Conservation (phyloP, 352 stramenopile species). For the Globisporangium carolinianum region DNA sequence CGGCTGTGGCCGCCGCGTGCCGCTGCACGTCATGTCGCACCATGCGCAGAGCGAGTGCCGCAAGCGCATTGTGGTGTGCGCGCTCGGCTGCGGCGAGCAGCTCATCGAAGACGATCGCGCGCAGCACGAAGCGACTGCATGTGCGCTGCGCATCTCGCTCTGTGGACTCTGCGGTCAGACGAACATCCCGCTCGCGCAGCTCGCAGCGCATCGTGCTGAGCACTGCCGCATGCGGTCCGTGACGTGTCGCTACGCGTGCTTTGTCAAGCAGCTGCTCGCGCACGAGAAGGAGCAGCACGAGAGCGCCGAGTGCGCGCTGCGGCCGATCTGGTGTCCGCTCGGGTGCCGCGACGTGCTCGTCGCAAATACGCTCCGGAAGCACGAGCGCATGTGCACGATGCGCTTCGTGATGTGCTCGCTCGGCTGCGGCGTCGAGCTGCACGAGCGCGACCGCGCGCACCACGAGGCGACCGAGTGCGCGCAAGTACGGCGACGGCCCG, state of each 20-base stretch:
- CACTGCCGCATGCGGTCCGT: slow-evolving; percentile 60
- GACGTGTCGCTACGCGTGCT: slow-evolving; percentile 40
- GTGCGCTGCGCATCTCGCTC: slow-evolving; percentile 31
- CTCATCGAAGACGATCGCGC: slow-evolving; percentile 31
- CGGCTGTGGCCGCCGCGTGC: slow-evolving; percentile 43
- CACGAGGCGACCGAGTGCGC: slow-evolving; percentile 28
- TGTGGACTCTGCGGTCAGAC: slow-evolving; percentile 50
- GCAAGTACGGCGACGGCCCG: background rate
- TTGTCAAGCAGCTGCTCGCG: slow-evolving; percentile 37
- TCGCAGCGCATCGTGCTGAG: slow-evolving; percentile 34
- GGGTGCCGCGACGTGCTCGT: slow-evolving; percentile 47
- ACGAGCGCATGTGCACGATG: slow-evolving; percentile 56
- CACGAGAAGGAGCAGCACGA: slow-evolving; percentile 57
- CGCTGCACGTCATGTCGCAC: slow-evolving; percentile 29
- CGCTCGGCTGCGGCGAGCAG: slow-evolving; percentile 18
- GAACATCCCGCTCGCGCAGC: slow-evolving; percentile 21
- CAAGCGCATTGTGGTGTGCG: slow-evolving; percentile 32
- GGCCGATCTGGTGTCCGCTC: slow-evolving; percentile 59
- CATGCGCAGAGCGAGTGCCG: slow-evolving; percentile 36
- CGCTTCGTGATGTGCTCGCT: slow-evolving; percentile 42
- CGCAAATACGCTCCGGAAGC: slow-evolving; percentile 37
- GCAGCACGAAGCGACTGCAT: slow-evolving; percentile 26
- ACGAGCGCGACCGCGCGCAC: slow-evolving; percentile 42
- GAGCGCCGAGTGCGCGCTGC: slow-evolving; percentile 45
- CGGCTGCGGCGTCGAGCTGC: slow-evolving; percentile 56